These are phyloP conservation scores for Linum trigynum DNA, from an alignment of 345 rosid species.

Conservation along the genomic window DNA sequence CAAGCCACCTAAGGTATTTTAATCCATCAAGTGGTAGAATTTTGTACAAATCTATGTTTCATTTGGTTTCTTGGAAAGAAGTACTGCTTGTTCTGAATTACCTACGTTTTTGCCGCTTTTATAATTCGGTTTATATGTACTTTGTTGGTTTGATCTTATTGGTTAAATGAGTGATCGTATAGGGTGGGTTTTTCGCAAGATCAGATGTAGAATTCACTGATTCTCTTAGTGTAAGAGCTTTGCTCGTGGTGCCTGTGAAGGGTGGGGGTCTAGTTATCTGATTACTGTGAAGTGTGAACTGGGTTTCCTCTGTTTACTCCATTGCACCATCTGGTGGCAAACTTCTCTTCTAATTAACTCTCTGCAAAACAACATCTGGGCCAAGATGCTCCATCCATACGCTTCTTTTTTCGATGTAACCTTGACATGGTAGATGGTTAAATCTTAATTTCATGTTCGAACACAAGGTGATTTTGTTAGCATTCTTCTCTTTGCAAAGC, in stretches of 20 bases:
- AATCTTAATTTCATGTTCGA: not conserved
- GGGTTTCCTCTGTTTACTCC: not conserved
- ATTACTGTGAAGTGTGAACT: too few relatives aligned
- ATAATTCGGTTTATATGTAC: not conserved
- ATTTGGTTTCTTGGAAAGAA: too few relatives aligned
- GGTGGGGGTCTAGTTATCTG: not conserved
- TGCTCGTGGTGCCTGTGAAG: not conserved
- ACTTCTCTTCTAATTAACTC: too few relatives aligned
- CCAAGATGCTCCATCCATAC: too few relatives aligned
- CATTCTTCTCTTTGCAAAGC: not conserved
- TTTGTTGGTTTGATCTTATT: not conserved
- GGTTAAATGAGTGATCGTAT: too few relatives aligned
- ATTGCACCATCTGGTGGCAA: not conserved
- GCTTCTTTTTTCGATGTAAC: not conserved
- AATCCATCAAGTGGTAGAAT: not conserved
- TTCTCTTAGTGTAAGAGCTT: not conserved
- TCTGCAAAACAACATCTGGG: too few relatives aligned
- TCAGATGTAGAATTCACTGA: too few relatives aligned
- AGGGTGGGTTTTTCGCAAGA: too few relatives aligned
- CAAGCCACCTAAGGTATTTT: conserved; percentile 1
- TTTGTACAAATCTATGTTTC: not conserved
- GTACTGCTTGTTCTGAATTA: too few relatives aligned
- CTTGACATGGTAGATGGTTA: not conserved
- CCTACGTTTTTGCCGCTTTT: too few relatives aligned
- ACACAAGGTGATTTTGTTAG: not conserved